phyloP scores from a whole-genome alignment of 75 land plant genomes.

The Picea sitchensis region DNA sequence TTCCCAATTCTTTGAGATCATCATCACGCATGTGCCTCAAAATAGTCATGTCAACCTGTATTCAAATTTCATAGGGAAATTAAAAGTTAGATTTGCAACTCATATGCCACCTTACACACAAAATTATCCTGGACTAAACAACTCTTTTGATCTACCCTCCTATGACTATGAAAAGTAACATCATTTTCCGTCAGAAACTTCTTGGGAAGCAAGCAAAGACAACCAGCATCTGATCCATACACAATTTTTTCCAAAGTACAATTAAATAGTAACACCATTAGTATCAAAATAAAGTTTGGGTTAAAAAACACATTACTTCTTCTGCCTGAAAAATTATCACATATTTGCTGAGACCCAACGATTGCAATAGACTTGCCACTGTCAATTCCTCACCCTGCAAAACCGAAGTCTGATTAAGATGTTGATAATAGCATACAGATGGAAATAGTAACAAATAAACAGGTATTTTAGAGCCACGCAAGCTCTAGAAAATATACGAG shows the following conservation, averaged over 20 bases:
- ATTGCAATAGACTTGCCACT: slow-evolving; percentile 48
- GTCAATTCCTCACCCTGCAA: slow-evolving; percentile 38
- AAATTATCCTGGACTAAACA: no score
- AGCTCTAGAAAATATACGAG: neutral
- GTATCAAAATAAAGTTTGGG: neutral
- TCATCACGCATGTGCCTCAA: slow-evolving; percentile 84
- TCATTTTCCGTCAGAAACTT: neutral
- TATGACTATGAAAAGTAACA: neutral
- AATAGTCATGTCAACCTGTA: slow-evolving; percentile 87
- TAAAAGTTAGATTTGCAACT: neutral
- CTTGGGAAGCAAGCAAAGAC: neutral
- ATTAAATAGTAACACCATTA: neutral
- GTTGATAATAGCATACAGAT: neutral
- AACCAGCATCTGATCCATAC: neutral
- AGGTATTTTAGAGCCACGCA: neutral
- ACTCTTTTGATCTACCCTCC: no score
- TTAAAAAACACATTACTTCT: slow-evolving; percentile 44
- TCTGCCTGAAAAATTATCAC: slow-evolving; percentile 72
- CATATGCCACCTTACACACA: no score
- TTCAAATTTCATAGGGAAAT: neutral
- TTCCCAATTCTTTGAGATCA: slow-evolving; percentile 90
- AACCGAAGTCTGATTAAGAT: slow-evolving; percentile 5
- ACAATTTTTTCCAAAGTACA: neutral
- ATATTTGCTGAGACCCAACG: slow-evolving; percentile 70
- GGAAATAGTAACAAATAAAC: neutral